phyloP scores from a whole-genome alignment of 1,139 yeast species.

The Geotrichum macrosporum region DNA sequence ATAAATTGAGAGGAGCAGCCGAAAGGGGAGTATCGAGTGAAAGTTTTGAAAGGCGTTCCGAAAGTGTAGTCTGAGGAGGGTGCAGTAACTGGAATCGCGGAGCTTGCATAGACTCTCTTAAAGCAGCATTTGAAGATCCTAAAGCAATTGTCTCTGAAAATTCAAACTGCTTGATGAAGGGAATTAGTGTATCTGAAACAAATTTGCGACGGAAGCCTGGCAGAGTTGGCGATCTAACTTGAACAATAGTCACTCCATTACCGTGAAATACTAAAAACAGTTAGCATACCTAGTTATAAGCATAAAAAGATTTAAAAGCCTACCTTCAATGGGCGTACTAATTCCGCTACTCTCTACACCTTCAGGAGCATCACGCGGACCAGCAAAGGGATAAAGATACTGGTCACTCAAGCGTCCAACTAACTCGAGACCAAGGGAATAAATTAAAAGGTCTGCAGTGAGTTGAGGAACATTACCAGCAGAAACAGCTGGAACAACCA shows the following conservation, averaged over 20 bases:
- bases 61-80: constrained; percentile 17
- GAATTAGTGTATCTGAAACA: constrained; percentile 50
- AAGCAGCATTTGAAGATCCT: constrained; percentile 65
- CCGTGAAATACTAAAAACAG: constrained; percentile 33
- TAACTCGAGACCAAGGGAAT: constrained; percentile 51
- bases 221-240: constrained; percentile 79
- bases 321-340: constrained; percentile 55
- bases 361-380: constrained; percentile 59
- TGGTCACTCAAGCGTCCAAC: constrained; percentile 55
- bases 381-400: constrained; percentile 74
- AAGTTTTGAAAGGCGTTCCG: constrained; percentile 26
- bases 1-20: constrained; percentile 14
- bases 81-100: constrained; percentile 18
- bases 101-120: constrained; percentile 22
- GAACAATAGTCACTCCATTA: constrained; percentile 54
- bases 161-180: constrained; percentile 43
- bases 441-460: constrained; percentile 66
- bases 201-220: constrained; percentile 57
- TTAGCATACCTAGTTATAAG: neutral
- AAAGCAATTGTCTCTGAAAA: constrained; percentile 53
- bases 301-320: neutral
- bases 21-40: constrained; percentile 19
- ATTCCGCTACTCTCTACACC: constrained; percentile 39
- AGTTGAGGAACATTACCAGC: constrained; percentile 90
- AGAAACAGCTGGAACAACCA: constrained; percentile 74